These are phyloP conservation scores for Trifolium fragiferum DNA, from an alignment of 306 rosid genomes.

Conservation along the genomic window DNA sequence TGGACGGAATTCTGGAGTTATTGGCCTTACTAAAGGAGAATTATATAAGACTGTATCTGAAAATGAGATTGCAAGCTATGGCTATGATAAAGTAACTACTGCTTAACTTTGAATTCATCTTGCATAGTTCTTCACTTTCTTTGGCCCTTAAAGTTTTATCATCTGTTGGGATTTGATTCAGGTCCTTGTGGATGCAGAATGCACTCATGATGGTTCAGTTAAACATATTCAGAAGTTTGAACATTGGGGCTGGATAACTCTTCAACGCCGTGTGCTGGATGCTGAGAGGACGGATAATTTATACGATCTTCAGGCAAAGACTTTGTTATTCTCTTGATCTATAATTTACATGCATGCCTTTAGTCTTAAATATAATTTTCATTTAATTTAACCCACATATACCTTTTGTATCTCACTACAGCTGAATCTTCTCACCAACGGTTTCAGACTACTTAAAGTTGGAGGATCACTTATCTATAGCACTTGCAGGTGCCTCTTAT, in stretches of 20 bases:
- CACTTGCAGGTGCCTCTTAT: slow-evolving; percentile 85
- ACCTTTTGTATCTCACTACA: slow-evolving; percentile 50
- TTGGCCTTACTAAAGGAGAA: slow-evolving; percentile 69
- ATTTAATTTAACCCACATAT: background rate
- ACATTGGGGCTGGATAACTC: slow-evolving; percentile 92
- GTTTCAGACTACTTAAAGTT: slow-evolving; percentile 82
- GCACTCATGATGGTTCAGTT: slow-evolving; percentile 98
- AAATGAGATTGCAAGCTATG: slow-evolving; percentile 53
- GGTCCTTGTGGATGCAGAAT: slow-evolving; percentile 98
- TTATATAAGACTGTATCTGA: slow-evolving; percentile 53
- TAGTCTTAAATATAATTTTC: background rate
- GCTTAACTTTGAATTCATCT: slow-evolving; percentile 26
- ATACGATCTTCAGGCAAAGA: slow-evolving; percentile 73
- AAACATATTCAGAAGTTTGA: slow-evolving; percentile 91
- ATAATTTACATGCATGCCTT: background rate
- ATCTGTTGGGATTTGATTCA: slow-evolving; percentile 46
- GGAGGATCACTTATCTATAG: slow-evolving; percentile 86
- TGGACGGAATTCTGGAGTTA: slow-evolving; percentile 75
- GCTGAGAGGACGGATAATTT: slow-evolving; percentile 81
- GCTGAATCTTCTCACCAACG: slow-evolving; percentile 80
- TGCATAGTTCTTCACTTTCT: slow-evolving; percentile 21
- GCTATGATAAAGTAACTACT: slow-evolving; percentile 78
- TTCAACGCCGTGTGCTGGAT: slow-evolving; percentile 78
- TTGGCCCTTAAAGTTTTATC: slow-evolving; percentile 31
- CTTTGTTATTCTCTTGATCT: slow-evolving; percentile 28